Base-by-base conservation (phyloP, 495 filamentous ascomycete genomes). In the Aspergillus cavernicola region DNA sequence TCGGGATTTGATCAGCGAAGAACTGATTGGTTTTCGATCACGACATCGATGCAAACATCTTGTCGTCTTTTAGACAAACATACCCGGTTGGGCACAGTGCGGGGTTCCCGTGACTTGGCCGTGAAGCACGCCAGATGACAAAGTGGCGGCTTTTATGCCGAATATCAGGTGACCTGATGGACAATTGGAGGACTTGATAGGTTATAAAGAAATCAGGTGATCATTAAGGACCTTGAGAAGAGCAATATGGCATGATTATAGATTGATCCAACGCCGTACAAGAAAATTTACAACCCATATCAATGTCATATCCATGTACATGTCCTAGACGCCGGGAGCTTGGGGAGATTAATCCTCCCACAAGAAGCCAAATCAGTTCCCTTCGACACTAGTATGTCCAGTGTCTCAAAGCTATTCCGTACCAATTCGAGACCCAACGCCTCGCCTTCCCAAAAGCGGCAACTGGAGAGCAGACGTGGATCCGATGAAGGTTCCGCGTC, bases 21-120 rank as follows among this genome's bases (percentile, higher is more conserved):
- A 35, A 50, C 44, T 72, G 53, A 75, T 77, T 77, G 73, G 72
- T 50, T 39, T 42, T 31, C 62, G 73, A 77, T 75, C 72, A 75
- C 73, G 73, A 75, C 72, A 77, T 77, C 72, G 68, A 66, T 73
- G 69, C 67, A 69, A 73, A 72, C 64, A 45, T 40, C 10, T 13
- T 28, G 23, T 11, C 28, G 24, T 36, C 43, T 32, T 12, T 0
- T 11, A 46, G 67, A 65, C 72, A 75, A 73, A 72, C 69, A 51
- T 58, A 16, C 69, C 59, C 3, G 4, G 57, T 71, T 47, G 31
- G 59, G 61, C 12, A 40, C 58, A 52, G 63, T 62, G 65, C 61
- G 65, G 64, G 59, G 55, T 56, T 64, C 69, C 61, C 65, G 69
- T 72, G 70, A 72, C 62, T 33, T 8, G 28, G 43, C 29, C 43